A percentile compares a stretch with the other conserved stretches of the same genome.
These are phyloP conservation scores for Penicillium sp. DNA, from an alignment of 2,329 filamentous ascomycete species.

Conservation along the genomic window DNA sequence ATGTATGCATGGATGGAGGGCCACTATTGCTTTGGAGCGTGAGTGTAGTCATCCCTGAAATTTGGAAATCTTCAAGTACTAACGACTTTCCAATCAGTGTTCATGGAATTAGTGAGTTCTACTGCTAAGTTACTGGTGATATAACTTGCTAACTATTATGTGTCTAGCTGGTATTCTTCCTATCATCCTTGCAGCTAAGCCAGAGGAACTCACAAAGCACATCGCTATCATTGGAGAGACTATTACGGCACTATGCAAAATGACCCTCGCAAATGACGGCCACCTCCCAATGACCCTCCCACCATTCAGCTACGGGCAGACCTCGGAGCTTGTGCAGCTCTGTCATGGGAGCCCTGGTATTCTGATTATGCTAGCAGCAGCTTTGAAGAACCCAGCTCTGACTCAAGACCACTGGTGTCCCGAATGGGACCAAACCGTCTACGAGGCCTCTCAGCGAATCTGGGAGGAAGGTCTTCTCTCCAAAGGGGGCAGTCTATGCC, in stretches of 20 bases:
- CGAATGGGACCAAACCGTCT: slow-evolving; percentile 39
- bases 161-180: slow-evolving; percentile 38
- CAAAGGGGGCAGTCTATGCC: slow-evolving; percentile 44
- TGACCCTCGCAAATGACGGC: slow-evolving; percentile 36
- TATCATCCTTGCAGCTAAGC: slow-evolving; percentile 36
- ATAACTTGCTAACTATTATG: neutral
- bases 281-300: slow-evolving; percentile 43
- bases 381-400: slow-evolving; percentile 31
- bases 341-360: slow-evolving; percentile 45
- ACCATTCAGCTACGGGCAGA: slow-evolving; percentile 19
- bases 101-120: slow-evolving; percentile 30
- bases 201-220: slow-evolving; percentile 33
- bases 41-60: slow-evolving; percentile 16
- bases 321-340: slow-evolving; percentile 40
- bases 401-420: slow-evolving; percentile 35
- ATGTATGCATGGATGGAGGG: slow-evolving; percentile 44
- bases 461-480: slow-evolving; percentile 45
- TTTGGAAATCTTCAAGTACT: neutral
- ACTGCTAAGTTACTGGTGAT: neutral
- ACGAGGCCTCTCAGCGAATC: slow-evolving; percentile 34
- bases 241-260: slow-evolving; percentile 37
- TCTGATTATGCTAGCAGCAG: slow-evolving; percentile 36
- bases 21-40: slow-evolving; percentile 41
- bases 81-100: slow-evolving; percentile 20
- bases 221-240: slow-evolving; percentile 37